Base-by-base conservation (phyloP, 148 eudicot species). In the Selenicereus undatus region DNA sequence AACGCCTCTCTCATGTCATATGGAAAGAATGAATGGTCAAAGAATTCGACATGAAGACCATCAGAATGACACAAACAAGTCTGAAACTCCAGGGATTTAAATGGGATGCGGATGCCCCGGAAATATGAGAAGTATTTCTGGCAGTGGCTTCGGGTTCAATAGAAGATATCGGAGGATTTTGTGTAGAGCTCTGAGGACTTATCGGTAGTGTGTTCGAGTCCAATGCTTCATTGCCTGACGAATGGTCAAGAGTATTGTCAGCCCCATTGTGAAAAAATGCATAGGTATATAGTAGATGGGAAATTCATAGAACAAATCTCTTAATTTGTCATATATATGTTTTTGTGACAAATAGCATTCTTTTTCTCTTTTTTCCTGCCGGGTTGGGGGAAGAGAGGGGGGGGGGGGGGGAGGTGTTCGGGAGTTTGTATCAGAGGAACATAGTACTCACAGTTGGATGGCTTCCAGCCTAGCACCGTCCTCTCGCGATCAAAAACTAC, bases 401-500 rank as follows among this genome's bases (percentile, higher is more conserved):
- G 18, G 58, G 30, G 30, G 71, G 35, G 3, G 30, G 30, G 71
- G 71, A 20, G 17, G 69, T 64, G 27, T 64, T 66, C 35, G 39
- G 30, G 43, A 30, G 21, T 18, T 16, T 17, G 76, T 42, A 75
- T 22, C 14, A 51, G 10, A 7, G 35, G 36, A 66, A 12, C 16
- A 66, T 35, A 50, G 30, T 74, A 89, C 97, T 92, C 76, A 95
- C 99, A 95, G 26, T 93, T 74, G 17, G 97, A 89, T 80, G 82
- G 81, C 77, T 89, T 87, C 99, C 97, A 95, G 75, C 99, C 97
- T 83, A 95, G 78, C 62, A 88, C 88, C 91, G 83, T 89, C 76
- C 85, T 89, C 81, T 93, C 99, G 9, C 93, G 94, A 85, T 95
- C 91, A 77, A 93, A 93, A 45, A 93, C 91, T 2, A 95, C 81